Evolutionary conservation across 192 early-diverging fungal species (phyloP).

Genomic region (Globomyces pollinis-pini): DNA sequence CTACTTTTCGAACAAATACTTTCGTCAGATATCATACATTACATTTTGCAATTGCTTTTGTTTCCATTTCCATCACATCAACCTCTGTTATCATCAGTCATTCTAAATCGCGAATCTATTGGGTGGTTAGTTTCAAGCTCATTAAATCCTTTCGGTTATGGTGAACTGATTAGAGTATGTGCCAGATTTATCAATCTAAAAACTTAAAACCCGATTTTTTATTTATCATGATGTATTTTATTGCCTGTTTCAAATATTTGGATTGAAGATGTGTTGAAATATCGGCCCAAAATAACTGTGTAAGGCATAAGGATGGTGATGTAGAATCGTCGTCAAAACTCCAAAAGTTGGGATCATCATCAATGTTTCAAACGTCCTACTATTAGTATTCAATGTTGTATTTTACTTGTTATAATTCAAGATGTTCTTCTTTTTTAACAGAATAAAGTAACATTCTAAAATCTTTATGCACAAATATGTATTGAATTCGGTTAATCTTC

Average conservation of each 20-base stretch:
- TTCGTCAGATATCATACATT: no score
- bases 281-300: background rate
- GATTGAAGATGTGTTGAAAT: background rate
- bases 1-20: no score
- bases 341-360: conserved; percentile 7
- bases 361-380: background rate
- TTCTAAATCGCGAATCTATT: no score
- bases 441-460: background rate
- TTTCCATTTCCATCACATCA: no score
- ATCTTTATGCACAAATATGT: background rate
- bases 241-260: background rate
- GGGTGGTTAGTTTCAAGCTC: no score
- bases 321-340: background rate
- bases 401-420: background rate
- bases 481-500: conserved; percentile 2
- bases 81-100: no score
- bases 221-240: no score
- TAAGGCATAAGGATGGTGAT: conserved; percentile 1
- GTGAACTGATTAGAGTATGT: no score
- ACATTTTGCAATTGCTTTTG: no score
- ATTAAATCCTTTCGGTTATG: no score
- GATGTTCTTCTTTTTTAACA: background rate
- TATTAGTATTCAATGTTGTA: background rate
- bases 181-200: no score
- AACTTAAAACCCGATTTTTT: no score